These are phyloP conservation scores for Fagopyrum esculentum DNA, from an alignment of 148 eudicot genomes.

Conservation along the genomic window DNA sequence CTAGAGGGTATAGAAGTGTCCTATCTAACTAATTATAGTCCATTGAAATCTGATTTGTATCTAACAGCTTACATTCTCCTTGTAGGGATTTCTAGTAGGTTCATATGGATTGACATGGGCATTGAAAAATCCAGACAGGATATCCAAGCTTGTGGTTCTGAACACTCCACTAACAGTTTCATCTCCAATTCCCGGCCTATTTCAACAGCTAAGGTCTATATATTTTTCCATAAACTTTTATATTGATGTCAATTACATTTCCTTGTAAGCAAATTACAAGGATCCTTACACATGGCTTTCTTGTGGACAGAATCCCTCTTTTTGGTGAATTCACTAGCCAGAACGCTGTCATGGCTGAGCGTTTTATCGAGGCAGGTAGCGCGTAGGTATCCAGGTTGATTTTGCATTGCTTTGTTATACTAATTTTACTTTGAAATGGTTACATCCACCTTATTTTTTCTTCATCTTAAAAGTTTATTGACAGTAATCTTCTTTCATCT, in stretches of 20 bases:
- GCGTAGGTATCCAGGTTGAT: conserved; percentile 74
- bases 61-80: background rate
- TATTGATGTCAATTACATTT: background rate
- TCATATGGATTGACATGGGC: conserved; percentile 99
- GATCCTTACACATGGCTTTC: conserved; percentile 5
- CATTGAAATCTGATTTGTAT: background rate
- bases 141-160: conserved; percentile 70
- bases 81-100: conserved; percentile 94
- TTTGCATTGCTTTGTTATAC: conserved; percentile 9
- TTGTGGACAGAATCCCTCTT: conserved; percentile 62
- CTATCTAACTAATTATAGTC: background rate
- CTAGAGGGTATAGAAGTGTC: background rate
- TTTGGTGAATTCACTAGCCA: conserved; percentile 93
- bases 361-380: conserved; percentile 99
- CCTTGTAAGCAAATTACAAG: background rate
- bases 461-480: background rate
- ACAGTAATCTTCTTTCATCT: background rate
- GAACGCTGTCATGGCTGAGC: conserved; percentile 91
- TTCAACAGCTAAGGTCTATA: conserved; percentile 82
- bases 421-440: background rate
- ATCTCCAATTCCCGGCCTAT: conserved; percentile 91
- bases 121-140: conserved; percentile 64
- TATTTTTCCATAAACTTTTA: background rate
- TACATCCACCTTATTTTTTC: background rate
- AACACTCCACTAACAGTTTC: conserved; percentile 84